These are phyloP conservation scores for Epichloe sp. DNA, from an alignment of 2,329 filamentous ascomycete genomes.

Conservation along the genomic window DNA sequence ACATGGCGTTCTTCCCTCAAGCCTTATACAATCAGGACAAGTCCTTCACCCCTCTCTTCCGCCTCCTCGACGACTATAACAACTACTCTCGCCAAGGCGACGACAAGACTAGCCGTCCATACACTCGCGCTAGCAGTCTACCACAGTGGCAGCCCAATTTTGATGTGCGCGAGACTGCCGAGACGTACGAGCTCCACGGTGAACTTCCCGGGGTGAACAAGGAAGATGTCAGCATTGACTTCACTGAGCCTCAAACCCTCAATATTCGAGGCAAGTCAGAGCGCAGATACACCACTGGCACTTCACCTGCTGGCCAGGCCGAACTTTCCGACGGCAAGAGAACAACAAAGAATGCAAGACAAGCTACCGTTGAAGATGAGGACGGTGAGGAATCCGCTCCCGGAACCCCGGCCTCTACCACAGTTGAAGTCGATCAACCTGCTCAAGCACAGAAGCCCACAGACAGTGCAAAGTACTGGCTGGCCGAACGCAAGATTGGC, in stretches of 20 bases:
- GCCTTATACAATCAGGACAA: conserved; percentile 34
- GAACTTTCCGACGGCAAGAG: conserved; percentile 31
- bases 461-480: conserved; percentile 53
- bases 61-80: conserved; percentile 51
- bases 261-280: conserved; percentile 58
- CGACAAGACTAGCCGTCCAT: conserved; percentile 14
- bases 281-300: conserved; percentile 44
- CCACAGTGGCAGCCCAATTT: conserved; percentile 63
- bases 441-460: conserved; percentile 18
- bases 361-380: conserved; percentile 56
- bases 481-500: conserved; percentile 51
- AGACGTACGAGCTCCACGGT: conserved; percentile 63
- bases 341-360: conserved; percentile 29
- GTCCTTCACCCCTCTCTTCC: conserved; percentile 48
- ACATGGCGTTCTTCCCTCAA: conserved; percentile 49
- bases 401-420: conserved; percentile 5
- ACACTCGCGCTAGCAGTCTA: conserved; percentile 17
- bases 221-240: conserved; percentile 64
- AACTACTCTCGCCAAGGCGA: conserved; percentile 33
- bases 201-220: conserved; percentile 66
- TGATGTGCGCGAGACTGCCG: conserved; percentile 58
- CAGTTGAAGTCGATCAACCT: conserved; percentile 10
- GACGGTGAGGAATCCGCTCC: conserved; percentile 16
- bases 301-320: conserved; percentile 32
- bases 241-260: conserved; percentile 62